Conservation (phyloP, 2,329 filamentous ascomycete genomes). For the Colletotrichum sp. region DNA sequence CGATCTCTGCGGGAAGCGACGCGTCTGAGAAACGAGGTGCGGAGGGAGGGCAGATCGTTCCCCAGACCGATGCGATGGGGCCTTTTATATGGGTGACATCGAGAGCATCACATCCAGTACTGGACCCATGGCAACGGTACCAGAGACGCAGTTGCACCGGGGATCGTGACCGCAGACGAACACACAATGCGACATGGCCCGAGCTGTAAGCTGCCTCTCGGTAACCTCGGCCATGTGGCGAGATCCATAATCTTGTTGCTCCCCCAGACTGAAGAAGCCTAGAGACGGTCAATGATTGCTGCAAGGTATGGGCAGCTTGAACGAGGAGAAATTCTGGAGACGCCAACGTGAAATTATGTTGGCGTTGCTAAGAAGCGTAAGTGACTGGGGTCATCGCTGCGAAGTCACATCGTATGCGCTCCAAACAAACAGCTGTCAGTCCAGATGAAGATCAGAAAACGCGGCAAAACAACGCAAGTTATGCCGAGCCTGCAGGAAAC, state of each 20-base stretch:
- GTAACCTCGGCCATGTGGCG: slow-evolving; percentile 14
- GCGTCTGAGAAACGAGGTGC: background rate
- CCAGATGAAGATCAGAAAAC: background rate
- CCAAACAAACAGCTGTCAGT: slow-evolving; percentile 1
- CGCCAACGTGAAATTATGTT: background rate
- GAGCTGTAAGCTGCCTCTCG: slow-evolving; percentile 4
- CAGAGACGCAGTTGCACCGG: background rate
- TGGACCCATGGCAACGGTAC: background rate
- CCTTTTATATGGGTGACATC: background rate
- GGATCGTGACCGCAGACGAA: background rate
- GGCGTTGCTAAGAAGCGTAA: background rate
- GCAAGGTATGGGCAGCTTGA: background rate
- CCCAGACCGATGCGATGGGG: background rate
- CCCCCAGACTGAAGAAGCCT: background rate
- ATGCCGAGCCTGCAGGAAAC: background rate
- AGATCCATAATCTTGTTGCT: background rate
- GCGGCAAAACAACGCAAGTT: background rate
- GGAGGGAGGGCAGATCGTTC: background rate
- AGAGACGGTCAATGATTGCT: background rate
- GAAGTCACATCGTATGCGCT: background rate
- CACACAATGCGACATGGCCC: slow-evolving; percentile 5
- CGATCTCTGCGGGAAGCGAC: background rate
- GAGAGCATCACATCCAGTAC: background rate
- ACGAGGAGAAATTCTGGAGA: background rate
- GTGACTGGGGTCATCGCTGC: background rate